These are phyloP conservation scores for Leccinum disarticulatum DNA, from an alignment of 768 basidiomycete genomes.

Conservation along the genomic window DNA sequence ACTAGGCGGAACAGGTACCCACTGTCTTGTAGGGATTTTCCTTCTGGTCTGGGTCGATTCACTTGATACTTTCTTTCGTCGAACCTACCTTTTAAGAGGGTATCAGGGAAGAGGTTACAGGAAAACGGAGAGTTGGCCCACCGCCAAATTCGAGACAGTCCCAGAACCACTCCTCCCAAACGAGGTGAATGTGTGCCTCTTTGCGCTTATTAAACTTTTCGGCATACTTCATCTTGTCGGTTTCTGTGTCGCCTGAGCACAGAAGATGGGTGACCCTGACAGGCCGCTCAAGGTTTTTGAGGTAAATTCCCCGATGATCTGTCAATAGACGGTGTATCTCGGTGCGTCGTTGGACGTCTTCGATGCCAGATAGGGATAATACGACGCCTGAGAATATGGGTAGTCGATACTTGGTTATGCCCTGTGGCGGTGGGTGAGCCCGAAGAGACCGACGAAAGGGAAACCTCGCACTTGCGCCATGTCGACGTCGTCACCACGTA, in stretches of 20 bases:
- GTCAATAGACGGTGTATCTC: constrained; percentile 64
- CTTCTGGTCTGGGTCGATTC: constrained; percentile 57
- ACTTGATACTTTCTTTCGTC: constrained; percentile 63
- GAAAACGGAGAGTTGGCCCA: constrained; percentile 20
- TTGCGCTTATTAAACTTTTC: constrained; percentile 67
- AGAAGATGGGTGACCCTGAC: constrained; percentile 84
- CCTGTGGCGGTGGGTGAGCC: constrained; percentile 40
- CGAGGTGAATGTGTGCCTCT: constrained; percentile 72
- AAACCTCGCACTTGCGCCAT: constrained; percentile 51
- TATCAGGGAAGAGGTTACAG: not conserved
- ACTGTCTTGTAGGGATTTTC: constrained; percentile 37
- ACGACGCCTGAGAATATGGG: constrained; percentile 70
- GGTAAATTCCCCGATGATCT: constrained; percentile 62
- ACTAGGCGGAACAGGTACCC: constrained; percentile 2
- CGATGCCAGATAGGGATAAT: constrained; percentile 75
- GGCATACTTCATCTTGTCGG: constrained; percentile 79
- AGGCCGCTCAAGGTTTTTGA: constrained; percentile 75
- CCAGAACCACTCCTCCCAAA: constrained; percentile 99
- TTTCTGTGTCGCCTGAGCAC: constrained; percentile 62
- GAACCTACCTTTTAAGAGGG: constrained; percentile 50
- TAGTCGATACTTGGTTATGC: constrained; percentile 57
- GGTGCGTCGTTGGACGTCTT: constrained; percentile 56
- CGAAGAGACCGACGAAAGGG: not conserved
- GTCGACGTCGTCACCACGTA: constrained; percentile 78
- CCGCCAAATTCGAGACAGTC: constrained; percentile 81